Percentiles rank a stretch among this genome's conserved stretches.
phyloP scores from a whole-genome alignment of 2,329 filamentous ascomycete genomes.

The Stagonosporopsis chrysanthemi region DNA sequence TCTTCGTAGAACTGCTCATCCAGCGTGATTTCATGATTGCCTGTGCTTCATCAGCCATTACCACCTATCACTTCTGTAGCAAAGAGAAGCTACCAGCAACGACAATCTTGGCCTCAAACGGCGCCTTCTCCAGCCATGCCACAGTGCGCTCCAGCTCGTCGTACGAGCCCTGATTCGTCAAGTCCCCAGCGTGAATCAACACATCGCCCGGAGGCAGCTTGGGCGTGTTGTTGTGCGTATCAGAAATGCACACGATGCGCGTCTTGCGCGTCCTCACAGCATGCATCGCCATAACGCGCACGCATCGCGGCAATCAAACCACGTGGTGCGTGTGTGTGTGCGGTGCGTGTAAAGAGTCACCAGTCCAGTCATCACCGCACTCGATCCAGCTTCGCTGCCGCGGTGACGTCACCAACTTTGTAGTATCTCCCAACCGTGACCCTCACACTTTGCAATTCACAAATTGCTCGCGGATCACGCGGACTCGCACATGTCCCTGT shows the following conservation, averaged over 20 bases:
- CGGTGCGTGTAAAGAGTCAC: conserved; percentile 3
- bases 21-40: conserved; percentile 78
- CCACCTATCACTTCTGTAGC: background rate
- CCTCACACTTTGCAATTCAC: background rate
- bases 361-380: background rate
- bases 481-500: background rate
- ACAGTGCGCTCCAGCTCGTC: conserved; percentile 66
- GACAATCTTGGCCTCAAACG: conserved; percentile 75
- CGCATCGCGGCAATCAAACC: conserved; percentile 2
- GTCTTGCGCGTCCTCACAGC: conserved; percentile 49
- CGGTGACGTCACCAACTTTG: conserved; percentile 10
- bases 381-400: background rate
- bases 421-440: background rate
- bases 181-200: conserved; percentile 77
- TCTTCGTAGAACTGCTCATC: conserved; percentile 68
- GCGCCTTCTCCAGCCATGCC: conserved; percentile 70
- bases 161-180: conserved; percentile 74
- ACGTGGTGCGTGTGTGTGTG: background rate
- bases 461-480: background rate
- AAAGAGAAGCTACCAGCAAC: conserved; percentile 63
- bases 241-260: conserved; percentile 77
- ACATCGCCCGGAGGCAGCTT: conserved; percentile 76
- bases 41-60: conserved; percentile 48
- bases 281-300: background rate
- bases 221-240: conserved; percentile 73